These are phyloP conservation scores for Penicillium sp. DNA, from an alignment of 2,329 filamentous ascomycete genomes.

Conservation along the genomic window DNA sequence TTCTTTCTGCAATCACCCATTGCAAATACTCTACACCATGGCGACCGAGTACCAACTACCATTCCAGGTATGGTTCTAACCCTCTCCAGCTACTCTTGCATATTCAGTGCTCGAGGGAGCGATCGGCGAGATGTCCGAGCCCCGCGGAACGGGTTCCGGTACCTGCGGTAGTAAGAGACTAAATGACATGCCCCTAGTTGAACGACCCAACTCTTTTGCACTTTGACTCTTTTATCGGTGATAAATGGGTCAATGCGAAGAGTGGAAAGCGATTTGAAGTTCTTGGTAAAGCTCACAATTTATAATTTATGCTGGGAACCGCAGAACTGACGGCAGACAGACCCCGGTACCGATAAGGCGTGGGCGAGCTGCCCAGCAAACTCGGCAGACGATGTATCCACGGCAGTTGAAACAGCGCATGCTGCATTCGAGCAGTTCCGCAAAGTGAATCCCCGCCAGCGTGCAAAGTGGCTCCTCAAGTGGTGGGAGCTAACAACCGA, in stretches of 20 bases:
- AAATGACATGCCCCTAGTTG: constrained; percentile 31
- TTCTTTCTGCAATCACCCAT: neutral
- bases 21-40: constrained; percentile 21
- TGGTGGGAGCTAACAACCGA: constrained; percentile 65
- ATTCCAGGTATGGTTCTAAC: constrained; percentile 33
- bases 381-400: constrained; percentile 59
- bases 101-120: neutral
- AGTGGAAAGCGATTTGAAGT: constrained; percentile 53
- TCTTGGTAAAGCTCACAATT: constrained; percentile 33
- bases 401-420: constrained; percentile 59
- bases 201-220: constrained; percentile 50
- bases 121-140: constrained; percentile 21
- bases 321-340: constrained; percentile 22
- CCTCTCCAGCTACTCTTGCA: neutral
- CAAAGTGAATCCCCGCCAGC: constrained; percentile 58
- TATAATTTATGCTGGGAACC: neutral
- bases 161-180: neutral
- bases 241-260: constrained; percentile 47
- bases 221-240: constrained; percentile 52
- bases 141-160: neutral
- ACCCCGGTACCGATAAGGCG: constrained; percentile 52
- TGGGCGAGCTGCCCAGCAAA: constrained; percentile 55
- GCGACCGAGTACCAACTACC: constrained; percentile 37
- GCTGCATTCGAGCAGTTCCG: constrained; percentile 60
- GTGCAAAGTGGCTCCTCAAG: constrained; percentile 62